phyloP scores from a whole-genome alignment of 345 rosid species.

The Pistacia atlantica region DNA sequence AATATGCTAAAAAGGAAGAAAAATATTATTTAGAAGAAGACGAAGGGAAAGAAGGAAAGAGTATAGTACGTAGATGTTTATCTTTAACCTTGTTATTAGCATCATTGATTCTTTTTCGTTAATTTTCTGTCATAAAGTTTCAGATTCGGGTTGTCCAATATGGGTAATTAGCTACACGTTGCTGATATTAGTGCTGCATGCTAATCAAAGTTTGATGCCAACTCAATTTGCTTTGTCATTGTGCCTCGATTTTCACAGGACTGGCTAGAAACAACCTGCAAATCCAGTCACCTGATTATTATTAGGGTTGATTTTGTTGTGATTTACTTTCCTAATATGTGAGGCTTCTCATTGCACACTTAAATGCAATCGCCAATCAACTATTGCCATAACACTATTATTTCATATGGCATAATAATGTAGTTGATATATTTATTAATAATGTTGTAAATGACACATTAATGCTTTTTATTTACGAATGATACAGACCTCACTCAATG shows the following conservation, averaged over 20 bases:
- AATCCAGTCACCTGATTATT: neutral
- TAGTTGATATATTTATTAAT: too few relatives aligned
- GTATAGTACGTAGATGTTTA: neutral
- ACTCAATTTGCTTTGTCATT: neutral
- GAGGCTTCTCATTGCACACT: too few relatives aligned
- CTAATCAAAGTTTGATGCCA: neutral
- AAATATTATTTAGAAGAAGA: too few relatives aligned
- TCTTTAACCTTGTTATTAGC: neutral
- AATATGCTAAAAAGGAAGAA: too few relatives aligned
- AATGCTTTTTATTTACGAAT: too few relatives aligned
- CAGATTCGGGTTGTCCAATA: neutral
- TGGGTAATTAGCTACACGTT: neutral
- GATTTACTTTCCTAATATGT: too few relatives aligned
- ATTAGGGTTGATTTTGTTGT: neutral
- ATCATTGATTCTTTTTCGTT: neutral
- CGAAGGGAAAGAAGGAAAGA: neutral
- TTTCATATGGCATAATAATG: too few relatives aligned
- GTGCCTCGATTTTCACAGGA: neutral
- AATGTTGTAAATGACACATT: too few relatives aligned
- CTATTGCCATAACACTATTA: too few relatives aligned
- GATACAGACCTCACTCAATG: too few relatives aligned
- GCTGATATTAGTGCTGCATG: conserved; percentile 5
- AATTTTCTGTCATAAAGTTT: conserved; percentile 1
- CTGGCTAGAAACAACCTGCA: neutral
- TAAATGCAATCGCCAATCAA: too few relatives aligned